Conservation (phyloP, 495 filamentous ascomycete genomes). For the Neurospora cerealis region DNA sequence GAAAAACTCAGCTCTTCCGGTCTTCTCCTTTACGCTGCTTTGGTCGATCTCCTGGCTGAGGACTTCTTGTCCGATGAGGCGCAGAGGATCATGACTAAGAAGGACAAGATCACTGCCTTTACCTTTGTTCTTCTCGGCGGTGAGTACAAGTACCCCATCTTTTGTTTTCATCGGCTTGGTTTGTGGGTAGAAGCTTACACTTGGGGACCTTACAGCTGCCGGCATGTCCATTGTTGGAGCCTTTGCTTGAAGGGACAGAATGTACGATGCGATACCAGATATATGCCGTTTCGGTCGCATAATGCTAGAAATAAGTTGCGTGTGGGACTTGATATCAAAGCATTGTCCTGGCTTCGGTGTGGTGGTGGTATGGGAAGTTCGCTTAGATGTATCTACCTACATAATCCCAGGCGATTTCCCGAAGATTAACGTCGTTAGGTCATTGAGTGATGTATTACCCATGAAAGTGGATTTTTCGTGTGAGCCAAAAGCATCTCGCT, state of each 20-base stretch:
- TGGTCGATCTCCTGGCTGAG: slow-evolving; percentile 54
- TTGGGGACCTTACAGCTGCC: slow-evolving; percentile 6
- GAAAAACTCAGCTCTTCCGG: slow-evolving; percentile 37
- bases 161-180: background rate
- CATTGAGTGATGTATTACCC: background rate
- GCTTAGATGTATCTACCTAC: background rate
- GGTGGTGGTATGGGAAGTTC: background rate
- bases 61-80: slow-evolving; percentile 54
- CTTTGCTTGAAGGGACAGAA: slow-evolving; percentile 24
- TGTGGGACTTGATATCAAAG: background rate
- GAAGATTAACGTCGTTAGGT: background rate
- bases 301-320: background rate
- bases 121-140: slow-evolving; percentile 32
- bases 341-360: background rate
- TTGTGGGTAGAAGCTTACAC: slow-evolving; percentile 10
- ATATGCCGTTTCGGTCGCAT: background rate
- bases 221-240: slow-evolving; percentile 59
- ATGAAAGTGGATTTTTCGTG: background rate
- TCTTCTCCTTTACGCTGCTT: slow-evolving; percentile 49
- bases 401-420: background rate
- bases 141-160: slow-evolving; percentile 8
- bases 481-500: background rate
- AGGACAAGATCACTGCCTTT: slow-evolving; percentile 33
- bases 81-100: slow-evolving; percentile 29
- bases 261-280: background rate